These are phyloP conservation scores for Allantophomopsis lycopodina DNA, from an alignment of 2,329 filamentous ascomycete species.

Conservation along the genomic window DNA sequence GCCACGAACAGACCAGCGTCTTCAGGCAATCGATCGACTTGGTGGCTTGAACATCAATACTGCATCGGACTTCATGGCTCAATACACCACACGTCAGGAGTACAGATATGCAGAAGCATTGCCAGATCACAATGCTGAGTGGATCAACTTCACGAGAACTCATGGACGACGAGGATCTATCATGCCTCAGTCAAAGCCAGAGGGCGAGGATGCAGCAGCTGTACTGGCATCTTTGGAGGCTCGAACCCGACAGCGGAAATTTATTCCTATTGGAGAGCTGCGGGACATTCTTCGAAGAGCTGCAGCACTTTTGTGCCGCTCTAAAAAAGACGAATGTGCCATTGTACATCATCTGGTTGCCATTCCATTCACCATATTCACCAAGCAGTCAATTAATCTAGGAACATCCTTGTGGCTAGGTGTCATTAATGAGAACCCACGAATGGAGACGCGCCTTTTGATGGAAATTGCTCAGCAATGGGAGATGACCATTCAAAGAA, in stretches of 20 bases:
- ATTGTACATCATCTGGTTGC: constrained; percentile 80
- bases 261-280: constrained; percentile 59
- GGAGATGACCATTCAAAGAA: constrained; percentile 69
- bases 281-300: constrained; percentile 73
- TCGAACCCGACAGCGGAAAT: constrained; percentile 53
- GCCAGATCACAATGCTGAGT: constrained; percentile 53
- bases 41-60: constrained; percentile 71
- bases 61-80: constrained; percentile 88
- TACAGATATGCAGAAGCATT: constrained; percentile 77
- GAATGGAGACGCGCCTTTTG: constrained; percentile 73
- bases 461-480: constrained; percentile 82
- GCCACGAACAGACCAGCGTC: constrained; percentile 71
- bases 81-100: constrained; percentile 93
- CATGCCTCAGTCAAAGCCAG: constrained; percentile 32
- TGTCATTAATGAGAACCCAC: constrained; percentile 89
- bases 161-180: constrained; percentile 28
- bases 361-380: constrained; percentile 88
- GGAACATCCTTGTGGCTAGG: constrained; percentile 94
- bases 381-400: constrained; percentile 87
- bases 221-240: constrained; percentile 62
- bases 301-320: constrained; percentile 73
- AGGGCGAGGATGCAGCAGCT: constrained; percentile 44
- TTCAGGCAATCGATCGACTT: constrained; percentile 67
- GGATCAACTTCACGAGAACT: constrained; percentile 45
- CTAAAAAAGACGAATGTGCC: constrained; percentile 58